Conservation (phyloP, 192 early-diverging fungal genomes). For the Rhizoclosmatium sp. region DNA sequence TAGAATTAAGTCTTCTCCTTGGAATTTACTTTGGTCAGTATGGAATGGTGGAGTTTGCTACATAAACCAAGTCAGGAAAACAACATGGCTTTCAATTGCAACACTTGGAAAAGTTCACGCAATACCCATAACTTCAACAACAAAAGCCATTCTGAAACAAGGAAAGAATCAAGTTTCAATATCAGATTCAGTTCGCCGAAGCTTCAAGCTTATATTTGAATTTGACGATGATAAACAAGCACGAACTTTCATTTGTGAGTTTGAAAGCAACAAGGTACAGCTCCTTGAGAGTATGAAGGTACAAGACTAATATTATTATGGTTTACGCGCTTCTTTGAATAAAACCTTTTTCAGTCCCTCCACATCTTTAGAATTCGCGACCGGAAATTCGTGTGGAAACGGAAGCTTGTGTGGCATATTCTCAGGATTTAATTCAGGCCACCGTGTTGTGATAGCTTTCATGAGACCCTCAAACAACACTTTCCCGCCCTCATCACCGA, state of each 20-base stretch:
- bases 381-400: neutral
- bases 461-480: neutral
- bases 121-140: neutral
- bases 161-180: neutral
- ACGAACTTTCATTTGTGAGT: no score
- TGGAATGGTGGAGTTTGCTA: conserved; percentile 7
- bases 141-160: neutral
- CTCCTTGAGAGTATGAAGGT: no score
- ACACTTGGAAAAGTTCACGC: neutral
- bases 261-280: no score
- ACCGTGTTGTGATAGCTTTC: neutral
- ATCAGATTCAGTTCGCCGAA: neutral
- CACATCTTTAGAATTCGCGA: neutral
- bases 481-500: neutral
- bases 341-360: neutral
- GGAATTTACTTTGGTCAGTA: neutral
- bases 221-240: no score
- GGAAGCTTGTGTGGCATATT: neutral
- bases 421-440: neutral
- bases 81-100: neutral
- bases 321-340: neutral
- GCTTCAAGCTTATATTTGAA: no score
- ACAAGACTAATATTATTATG: no score
- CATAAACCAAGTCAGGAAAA: neutral
- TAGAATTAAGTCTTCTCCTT: neutral